Conservation (phyloP, 1,139 yeast species). For the Geotrichum cucujoidarum region DNA sequence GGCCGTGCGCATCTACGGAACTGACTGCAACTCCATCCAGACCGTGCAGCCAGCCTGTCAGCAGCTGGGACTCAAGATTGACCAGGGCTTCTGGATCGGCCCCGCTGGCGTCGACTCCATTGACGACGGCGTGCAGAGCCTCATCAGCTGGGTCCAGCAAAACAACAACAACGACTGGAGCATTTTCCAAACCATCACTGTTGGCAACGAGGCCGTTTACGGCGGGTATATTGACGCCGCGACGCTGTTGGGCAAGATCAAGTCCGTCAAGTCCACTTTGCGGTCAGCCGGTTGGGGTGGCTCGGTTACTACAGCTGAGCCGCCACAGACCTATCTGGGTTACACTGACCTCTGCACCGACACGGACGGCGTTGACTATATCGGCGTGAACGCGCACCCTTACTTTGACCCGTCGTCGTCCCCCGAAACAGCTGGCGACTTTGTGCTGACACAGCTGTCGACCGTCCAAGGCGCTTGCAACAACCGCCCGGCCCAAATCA, state of each 20-base stretch:
- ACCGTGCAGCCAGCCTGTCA: slow-evolving; percentile 60
- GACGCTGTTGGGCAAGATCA: slow-evolving; percentile 58
- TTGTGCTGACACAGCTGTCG: slow-evolving; percentile 56
- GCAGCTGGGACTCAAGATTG: slow-evolving; percentile 61
- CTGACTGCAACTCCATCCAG: slow-evolving; percentile 68
- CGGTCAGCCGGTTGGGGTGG: slow-evolving; percentile 73
- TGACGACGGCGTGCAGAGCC: slow-evolving; percentile 50
- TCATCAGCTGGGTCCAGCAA: slow-evolving; percentile 44
- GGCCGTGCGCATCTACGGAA: slow-evolving; percentile 72
- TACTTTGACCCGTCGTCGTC: slow-evolving; percentile 62
- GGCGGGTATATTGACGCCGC: slow-evolving; percentile 54
- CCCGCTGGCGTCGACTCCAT: slow-evolving; percentile 60
- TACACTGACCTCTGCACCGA: slow-evolving; percentile 62
- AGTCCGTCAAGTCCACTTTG: slow-evolving; percentile 55
- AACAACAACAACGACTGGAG: slow-evolving; percentile 55
- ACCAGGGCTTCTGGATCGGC: slow-evolving; percentile 83
- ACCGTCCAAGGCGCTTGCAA: slow-evolving; percentile 45
- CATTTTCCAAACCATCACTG: slow-evolving; percentile 64
- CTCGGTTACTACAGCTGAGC: slow-evolving; percentile 75
- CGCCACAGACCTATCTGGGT: slow-evolving; percentile 65
- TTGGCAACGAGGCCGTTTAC: slow-evolving; percentile 83
- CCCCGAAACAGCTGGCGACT: slow-evolving; percentile 70
- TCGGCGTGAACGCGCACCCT: slow-evolving; percentile 82
- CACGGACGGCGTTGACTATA: slow-evolving; percentile 61
- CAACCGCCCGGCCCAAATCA: slow-evolving; percentile 43